Conservation (phyloP, 2,329 filamentous ascomycete genomes). For the Colletotrichum orchidophilum region DNA sequence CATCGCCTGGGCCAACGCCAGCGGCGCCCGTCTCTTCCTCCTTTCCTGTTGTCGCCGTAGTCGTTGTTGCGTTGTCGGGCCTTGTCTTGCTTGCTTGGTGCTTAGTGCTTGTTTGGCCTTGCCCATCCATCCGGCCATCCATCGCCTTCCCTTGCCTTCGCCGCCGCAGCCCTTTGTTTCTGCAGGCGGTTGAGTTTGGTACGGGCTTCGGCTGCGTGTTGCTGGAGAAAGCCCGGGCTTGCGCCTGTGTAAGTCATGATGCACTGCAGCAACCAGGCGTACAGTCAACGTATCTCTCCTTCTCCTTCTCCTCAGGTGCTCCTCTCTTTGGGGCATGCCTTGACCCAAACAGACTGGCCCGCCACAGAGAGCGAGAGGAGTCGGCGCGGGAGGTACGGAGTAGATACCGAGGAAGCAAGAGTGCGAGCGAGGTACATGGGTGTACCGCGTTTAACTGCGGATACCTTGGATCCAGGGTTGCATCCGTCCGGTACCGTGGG, state of each 20-base stretch:
- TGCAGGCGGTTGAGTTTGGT: constrained; percentile 6
- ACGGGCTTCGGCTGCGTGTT: neutral
- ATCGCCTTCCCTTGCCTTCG: constrained; percentile 5
- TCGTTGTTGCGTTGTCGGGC: neutral
- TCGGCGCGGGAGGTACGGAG: neutral
- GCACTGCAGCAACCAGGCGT: neutral
- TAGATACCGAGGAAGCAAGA: neutral
- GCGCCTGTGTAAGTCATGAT: constrained; percentile 2
- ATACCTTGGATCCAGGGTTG: constrained; percentile 21
- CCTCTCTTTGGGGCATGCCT: neutral
- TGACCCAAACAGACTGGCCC: neutral
- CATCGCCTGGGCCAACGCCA: neutral
- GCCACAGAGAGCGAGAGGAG: neutral
- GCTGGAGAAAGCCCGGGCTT: constrained; percentile 11
- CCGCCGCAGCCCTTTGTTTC: neutral
- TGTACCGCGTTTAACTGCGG: neutral
- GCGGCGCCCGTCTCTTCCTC: constrained; percentile 2
- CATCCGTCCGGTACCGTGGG: constrained; percentile 31
- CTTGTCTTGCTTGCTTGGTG: neutral
- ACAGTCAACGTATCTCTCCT: neutral
- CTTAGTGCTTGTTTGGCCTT: neutral
- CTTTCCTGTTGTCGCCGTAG: neutral
- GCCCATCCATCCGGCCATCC: neutral
- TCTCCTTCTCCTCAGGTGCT: neutral
- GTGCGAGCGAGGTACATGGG: neutral